Conservation (phyloP, 352 stramenopile genomes). For the Saprolegnia diclina region DNA sequence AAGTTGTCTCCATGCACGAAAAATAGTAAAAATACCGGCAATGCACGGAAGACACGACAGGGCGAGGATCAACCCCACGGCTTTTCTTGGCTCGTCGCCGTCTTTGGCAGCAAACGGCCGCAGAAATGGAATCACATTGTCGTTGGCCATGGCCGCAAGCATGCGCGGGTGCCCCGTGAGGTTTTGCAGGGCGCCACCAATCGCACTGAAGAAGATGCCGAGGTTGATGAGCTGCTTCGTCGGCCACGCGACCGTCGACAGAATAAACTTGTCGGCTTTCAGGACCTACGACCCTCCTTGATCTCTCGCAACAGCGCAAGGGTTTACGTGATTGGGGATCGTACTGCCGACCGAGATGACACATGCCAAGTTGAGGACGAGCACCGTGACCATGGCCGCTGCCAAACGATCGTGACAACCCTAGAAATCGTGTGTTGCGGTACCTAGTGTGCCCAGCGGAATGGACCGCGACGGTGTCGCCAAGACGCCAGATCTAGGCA, state of each 20-base stretch:
- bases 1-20: not conserved
- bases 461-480: slow-evolving; percentile 48
- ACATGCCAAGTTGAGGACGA: slow-evolving; percentile 48
- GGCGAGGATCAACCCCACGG: slow-evolving; percentile 46
- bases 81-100: slow-evolving; percentile 26
- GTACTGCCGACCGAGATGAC: slow-evolving; percentile 44
- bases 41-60: slow-evolving; percentile 50
- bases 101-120: slow-evolving; percentile 31
- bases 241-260: slow-evolving; percentile 51
- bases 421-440: not conserved
- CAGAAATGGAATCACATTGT: slow-evolving; percentile 57
- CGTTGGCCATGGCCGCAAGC: slow-evolving; percentile 49
- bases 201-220: slow-evolving; percentile 46
- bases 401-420: not conserved
- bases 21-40: slow-evolving; percentile 22
- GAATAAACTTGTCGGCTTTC: slow-evolving; percentile 58
- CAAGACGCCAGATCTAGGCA: slow-evolving; percentile 34
- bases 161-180: slow-evolving; percentile 54
- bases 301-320: not conserved
- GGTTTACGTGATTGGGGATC: slow-evolving; percentile 8
- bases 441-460: slow-evolving; percentile 49
- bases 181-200: slow-evolving; percentile 53
- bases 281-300: slow-evolving; percentile 34
- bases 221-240: slow-evolving; percentile 48
- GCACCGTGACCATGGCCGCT: slow-evolving; percentile 44